These are phyloP conservation scores for Sparassis latifolia DNA, from an alignment of 1,284 basidiomycete species.

Conservation along the genomic window DNA sequence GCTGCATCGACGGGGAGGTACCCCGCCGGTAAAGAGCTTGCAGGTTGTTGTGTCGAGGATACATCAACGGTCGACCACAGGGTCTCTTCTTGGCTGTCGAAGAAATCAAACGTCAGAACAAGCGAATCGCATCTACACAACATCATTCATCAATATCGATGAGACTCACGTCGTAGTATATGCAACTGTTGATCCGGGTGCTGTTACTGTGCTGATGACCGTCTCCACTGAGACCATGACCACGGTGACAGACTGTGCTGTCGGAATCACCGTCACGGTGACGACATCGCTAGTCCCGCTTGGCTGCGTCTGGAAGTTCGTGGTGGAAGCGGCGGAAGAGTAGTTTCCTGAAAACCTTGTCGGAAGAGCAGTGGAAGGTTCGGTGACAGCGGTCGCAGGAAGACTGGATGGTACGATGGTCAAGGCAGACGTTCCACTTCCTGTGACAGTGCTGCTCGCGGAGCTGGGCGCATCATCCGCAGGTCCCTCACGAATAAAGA, in stretches of 20 bases:
- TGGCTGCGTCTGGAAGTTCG: not conserved
- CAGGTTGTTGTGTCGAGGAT: no score
- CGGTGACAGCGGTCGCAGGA: not conserved
- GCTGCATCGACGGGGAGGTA: constrained; percentile 24
- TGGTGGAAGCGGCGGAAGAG: not conserved
- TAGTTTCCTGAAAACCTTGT: no score
- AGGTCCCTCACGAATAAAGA: no score
- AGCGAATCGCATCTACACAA: no score
- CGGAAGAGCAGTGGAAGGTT: not conserved
- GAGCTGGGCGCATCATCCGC: no score
- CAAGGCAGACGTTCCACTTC: not conserved
- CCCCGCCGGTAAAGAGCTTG: constrained; percentile 6
- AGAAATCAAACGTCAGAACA: no score
- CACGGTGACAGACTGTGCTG: constrained; percentile 21
- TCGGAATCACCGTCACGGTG: constrained; percentile 20
- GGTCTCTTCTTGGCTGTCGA: no score
- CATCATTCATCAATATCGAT: not conserved
- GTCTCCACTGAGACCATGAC: constrained; percentile 24
- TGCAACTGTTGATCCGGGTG: constrained; percentile 14
- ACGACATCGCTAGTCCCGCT: not conserved
- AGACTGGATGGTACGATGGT: not conserved
- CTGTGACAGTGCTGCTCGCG: no score
- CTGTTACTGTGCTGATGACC: constrained; percentile 19
- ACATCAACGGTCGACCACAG: no score
- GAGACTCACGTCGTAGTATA: constrained; percentile 23